Evolutionary conservation across 2,329 filamentous ascomycete species (phyloP), one percentile per base, ranked within the genome.

Genomic region (Gaeumannomyces sp.): DNA sequence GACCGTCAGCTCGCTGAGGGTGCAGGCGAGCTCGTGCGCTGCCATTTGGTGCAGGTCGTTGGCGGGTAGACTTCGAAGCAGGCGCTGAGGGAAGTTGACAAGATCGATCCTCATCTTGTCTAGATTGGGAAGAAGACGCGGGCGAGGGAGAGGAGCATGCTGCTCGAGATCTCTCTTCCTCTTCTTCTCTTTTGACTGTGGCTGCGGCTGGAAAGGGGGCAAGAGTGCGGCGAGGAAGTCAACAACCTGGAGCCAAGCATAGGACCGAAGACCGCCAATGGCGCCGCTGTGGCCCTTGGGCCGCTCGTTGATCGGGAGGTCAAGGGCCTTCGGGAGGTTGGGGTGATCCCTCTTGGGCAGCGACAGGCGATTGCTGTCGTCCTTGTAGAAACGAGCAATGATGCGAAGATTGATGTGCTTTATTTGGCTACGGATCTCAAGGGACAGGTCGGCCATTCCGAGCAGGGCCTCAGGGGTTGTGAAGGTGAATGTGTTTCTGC

Each of bases 351-450:
- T 73, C 28, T 72, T 74, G 31, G 75, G 75, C 59, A 81, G 73
- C 67, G 76, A 78, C 67, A 80, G 80, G 25, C 66, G 67, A 19
- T 74, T 74, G 53, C 75, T 77, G 60, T 80, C 76, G 61, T 86
- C 83, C 64, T 85, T 82, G 66, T 84, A 86, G 70, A 83, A 86
- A 63, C 76, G 77, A 13, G 83, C 83, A 65, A 85, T 80, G 69
- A 86, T 74, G 58, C 84, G 82, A 57, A 86, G 73, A 33, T 76
- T 84, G 69, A 83, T 72, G 65, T 79, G 74, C 29, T 76, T 75
- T 64, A 86, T 77, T 14, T 74, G 71, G 38, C 76, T 71, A 22
- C 84, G 81, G 65, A 78, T 78, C 5, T 72, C 65, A 14, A 76
- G 65, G 59, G 76, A 73, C 50, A 85, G 72, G 35, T 82, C 79